Evolutionary conservation across 495 filamentous ascomycete species (phyloP).

Genomic region (Daldinia bambusicola): DNA sequence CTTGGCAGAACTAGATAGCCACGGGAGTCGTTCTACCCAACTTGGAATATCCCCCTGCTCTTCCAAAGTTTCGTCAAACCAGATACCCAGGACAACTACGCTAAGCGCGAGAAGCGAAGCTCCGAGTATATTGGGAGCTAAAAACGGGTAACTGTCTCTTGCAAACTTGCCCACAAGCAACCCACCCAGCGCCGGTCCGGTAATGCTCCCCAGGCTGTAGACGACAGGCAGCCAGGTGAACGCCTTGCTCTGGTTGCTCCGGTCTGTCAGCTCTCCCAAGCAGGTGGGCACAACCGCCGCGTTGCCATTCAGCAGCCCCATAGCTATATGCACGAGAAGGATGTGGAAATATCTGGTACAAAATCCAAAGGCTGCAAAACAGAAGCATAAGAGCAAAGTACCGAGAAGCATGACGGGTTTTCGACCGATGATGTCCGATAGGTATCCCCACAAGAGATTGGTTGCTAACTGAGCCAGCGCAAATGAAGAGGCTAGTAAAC

Average conservation of each 20-base stretch:
- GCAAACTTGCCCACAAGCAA: conserved; percentile 69
- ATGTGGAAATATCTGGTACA: conserved; percentile 84
- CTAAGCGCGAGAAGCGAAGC: conserved; percentile 77
- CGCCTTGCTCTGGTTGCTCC: conserved; percentile 88
- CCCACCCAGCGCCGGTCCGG: conserved; percentile 90
- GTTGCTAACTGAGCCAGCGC: conserved; percentile 91
- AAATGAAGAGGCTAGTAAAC: conserved; percentile 87
- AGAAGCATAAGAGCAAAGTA: conserved; percentile 79
- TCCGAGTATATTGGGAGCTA: conserved; percentile 82
- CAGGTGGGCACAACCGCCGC: conserved; percentile 86
- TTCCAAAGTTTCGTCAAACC: conserved; percentile 90
- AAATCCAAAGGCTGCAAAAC: conserved; percentile 89
- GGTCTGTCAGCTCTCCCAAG: conserved; percentile 93
- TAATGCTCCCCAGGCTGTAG: conserved; percentile 92
- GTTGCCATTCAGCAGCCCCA: conserved; percentile 95
- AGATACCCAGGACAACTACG: conserved; percentile 74
- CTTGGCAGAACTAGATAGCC: conserved; percentile 35
- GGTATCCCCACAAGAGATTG: conserved; percentile 93
- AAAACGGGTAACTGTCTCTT: conserved; percentile 78
- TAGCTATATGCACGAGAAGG: conserved; percentile 82
- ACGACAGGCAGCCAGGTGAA: conserved; percentile 94
- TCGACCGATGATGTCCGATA: conserved; percentile 88
- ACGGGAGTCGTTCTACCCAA: conserved; percentile 54
- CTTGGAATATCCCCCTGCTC: conserved; percentile 70
- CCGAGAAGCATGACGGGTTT: conserved; percentile 93